A percentile compares a stretch with the other conserved stretches of the same genome.
Evolutionary conservation across 2,329 filamentous ascomycete species (phyloP).

Genomic region (Lecanosticta acicola): DNA sequence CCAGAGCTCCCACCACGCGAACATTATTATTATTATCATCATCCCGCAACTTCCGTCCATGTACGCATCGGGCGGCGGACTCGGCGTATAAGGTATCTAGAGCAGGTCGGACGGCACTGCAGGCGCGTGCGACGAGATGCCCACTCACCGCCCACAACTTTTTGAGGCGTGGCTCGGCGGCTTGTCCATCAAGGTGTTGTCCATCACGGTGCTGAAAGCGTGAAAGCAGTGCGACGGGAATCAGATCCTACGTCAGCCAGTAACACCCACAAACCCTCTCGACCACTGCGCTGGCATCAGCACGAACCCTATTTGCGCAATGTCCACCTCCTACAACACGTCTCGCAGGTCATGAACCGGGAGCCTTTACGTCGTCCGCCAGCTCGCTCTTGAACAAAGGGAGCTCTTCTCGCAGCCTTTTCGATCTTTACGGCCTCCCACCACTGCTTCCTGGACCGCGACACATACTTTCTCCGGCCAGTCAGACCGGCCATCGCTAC

Average conservation of each 20-base stretch:
- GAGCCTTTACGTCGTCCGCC: not conserved
- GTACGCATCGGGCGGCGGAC: too few relatives aligned
- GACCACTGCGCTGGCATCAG: not conserved
- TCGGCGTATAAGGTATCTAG: too few relatives aligned
- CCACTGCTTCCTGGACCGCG: not conserved
- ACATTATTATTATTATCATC: too few relatives aligned
- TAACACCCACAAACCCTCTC: not conserved
- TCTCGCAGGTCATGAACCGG: not conserved
- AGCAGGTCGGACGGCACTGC: too few relatives aligned
- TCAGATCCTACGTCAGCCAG: not conserved
- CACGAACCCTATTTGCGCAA: not conserved
- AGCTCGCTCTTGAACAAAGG: not conserved
- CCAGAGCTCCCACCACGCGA: too few relatives aligned
- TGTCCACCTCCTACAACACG: not conserved
- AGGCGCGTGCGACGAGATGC: not conserved
- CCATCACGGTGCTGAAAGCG: conserved; percentile 1
- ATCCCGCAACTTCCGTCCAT: too few relatives aligned
- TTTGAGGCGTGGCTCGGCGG: too few relatives aligned
- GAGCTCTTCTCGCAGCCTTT: not conserved
- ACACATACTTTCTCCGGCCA: not conserved
- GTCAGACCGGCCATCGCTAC: not conserved
- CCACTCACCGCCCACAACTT: too few relatives aligned
- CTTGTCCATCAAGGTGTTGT: conserved; percentile 4
- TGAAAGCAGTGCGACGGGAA: not conserved
- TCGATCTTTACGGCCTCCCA: not conserved